Base-by-base conservation (phyloP, 2,329 filamentous ascomycete species). In the Penicillium sp. region DNA sequence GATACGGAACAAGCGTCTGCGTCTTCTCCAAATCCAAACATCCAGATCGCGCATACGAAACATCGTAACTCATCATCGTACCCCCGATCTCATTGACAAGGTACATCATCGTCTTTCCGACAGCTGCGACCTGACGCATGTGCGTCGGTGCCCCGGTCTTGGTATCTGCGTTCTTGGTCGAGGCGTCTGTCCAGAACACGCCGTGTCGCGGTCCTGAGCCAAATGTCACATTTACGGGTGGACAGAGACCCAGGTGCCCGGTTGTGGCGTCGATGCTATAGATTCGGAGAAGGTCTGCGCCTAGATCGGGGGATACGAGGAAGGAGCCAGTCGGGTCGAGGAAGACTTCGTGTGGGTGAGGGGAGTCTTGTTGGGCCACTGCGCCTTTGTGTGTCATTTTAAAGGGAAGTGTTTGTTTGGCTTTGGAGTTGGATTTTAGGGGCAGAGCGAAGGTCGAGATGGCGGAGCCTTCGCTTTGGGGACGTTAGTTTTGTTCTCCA, bases 141-240 rank as follows among this genome's bases (percentile, higher is more conserved):
- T 62, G 52, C n/a, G 52, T 55, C 5, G 61, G 50, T 33, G 11
- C 10, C 5, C 46, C 46, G 2, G 21, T 5, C 10, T 47, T 13
- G 31, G 13, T 13, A 37, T 43, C 27, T 3, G 45, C 45, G 29
- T 41, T 13, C 22, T 57, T 43, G 35, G 51, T 35, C 3, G 58
- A 53, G 1, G 47, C 60, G 3, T 63, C 59, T 16, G 64, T 65
- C 72, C 68, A 80, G 74, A 90, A 91, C n/a, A 78, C 76, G 10
- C 80, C 81, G 67, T 91, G 88, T 31, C 88, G 79, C 1, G 88
- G 89, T 0, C 89, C 89, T 37, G 80, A 83, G 16, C 86, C 87
- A 63, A 33, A 76, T 60, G 52, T 80, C 70, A 70, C 66, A 8
- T 64, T 62, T 35, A 73, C 61, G 35, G 84, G 71, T 8, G 82